A percentile compares a stretch with the other conserved stretches of the same genome.
Evolutionary conservation across 1,284 basidiomycete species (phyloP).

Genomic region (Malassezia brasiliensis): DNA sequence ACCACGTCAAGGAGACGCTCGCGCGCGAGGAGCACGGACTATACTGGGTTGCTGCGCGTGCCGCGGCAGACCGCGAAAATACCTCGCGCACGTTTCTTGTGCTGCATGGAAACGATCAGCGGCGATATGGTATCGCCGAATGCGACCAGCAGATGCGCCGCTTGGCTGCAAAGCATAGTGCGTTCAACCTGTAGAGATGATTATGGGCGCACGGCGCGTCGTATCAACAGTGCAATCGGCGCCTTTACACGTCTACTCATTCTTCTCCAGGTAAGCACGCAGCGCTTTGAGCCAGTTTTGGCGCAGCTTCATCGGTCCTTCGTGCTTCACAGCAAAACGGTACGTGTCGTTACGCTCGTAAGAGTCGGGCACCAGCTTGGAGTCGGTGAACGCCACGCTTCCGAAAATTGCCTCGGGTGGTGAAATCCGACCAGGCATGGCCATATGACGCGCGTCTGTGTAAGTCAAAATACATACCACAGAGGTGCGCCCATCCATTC

Average conservation of each 20-base stretch:
- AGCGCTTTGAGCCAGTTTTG: slow-evolving; percentile 20
- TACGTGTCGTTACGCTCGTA: slow-evolving; percentile 41
- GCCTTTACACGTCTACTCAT: neutral
- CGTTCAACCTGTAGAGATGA: slow-evolving; percentile 6
- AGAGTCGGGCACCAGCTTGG: slow-evolving; percentile 24
- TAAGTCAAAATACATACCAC: slow-evolving; percentile 14
- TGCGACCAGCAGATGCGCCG: slow-evolving; percentile 16
- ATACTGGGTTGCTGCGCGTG: slow-evolving; percentile 15
- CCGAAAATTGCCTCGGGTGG: slow-evolving; percentile 42
- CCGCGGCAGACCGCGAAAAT: neutral
- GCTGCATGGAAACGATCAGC: slow-evolving; percentile 9
- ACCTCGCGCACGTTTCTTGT: slow-evolving; percentile 6
- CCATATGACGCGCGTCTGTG: slow-evolving; percentile 28
- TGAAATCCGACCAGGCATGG: slow-evolving; percentile 41
- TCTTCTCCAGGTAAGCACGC: slow-evolving; percentile 3
- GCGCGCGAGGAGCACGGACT: slow-evolving; percentile 8
- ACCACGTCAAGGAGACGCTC: slow-evolving; percentile 6
- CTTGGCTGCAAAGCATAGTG: slow-evolving; percentile 8
- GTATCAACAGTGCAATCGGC: too few relatives aligned
- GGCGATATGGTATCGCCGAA: slow-evolving; percentile 9
- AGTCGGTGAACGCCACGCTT: slow-evolving; percentile 36
- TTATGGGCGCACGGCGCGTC: too few relatives aligned
- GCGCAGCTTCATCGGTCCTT: slow-evolving; percentile 35
- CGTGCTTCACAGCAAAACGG: slow-evolving; percentile 32
- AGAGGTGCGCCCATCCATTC: slow-evolving; percentile 42